Evolutionary conservation across 2,329 filamentous ascomycete species (phyloP).

Genomic region (Monosporascus sp.): DNA sequence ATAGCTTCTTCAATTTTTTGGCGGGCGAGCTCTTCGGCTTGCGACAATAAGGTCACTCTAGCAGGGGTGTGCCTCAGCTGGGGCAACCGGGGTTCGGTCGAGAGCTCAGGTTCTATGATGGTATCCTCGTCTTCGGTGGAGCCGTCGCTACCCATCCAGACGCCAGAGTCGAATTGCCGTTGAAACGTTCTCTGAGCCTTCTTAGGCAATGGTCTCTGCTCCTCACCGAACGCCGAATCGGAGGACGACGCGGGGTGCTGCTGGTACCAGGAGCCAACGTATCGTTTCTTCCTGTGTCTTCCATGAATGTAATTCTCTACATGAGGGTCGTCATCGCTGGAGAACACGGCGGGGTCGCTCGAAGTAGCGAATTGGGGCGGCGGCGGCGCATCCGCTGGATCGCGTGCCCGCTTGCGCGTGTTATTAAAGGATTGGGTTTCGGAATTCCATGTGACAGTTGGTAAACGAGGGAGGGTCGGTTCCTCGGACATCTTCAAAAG

Average conservation of each 20-base stretch:
- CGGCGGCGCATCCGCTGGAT: slow-evolving; percentile 18
- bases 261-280: slow-evolving; percentile 63
- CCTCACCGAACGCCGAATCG: slow-evolving; percentile 41
- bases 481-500: slow-evolving; percentile 28
- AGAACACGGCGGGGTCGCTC: slow-evolving; percentile 67
- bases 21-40: slow-evolving; percentile 39
- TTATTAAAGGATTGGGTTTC: slow-evolving; percentile 24
- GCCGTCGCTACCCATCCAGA: slow-evolving; percentile 61
- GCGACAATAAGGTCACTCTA: slow-evolving; percentile 22
- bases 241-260: slow-evolving; percentile 49
- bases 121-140: slow-evolving; percentile 42
- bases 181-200: slow-evolving; percentile 46
- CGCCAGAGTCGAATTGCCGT: slow-evolving; percentile 61
- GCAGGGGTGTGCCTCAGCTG: slow-evolving; percentile 28
- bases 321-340: slow-evolving; percentile 64
- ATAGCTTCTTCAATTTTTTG: slow-evolving; percentile 45
- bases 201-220: slow-evolving; percentile 25
- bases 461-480: slow-evolving; percentile 29
- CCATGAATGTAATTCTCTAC: slow-evolving; percentile 58
- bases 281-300: slow-evolving; percentile 54
- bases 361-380: slow-evolving; percentile 48
- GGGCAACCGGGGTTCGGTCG: slow-evolving; percentile 30
- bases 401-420: slow-evolving; percentile 35
- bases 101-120: slow-evolving; percentile 26
- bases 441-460: slow-evolving; percentile 25